These are phyloP conservation scores for Apophysomyces ossiformis DNA, from an alignment of 371 early-diverging fungal species.

Conservation along the genomic window DNA sequence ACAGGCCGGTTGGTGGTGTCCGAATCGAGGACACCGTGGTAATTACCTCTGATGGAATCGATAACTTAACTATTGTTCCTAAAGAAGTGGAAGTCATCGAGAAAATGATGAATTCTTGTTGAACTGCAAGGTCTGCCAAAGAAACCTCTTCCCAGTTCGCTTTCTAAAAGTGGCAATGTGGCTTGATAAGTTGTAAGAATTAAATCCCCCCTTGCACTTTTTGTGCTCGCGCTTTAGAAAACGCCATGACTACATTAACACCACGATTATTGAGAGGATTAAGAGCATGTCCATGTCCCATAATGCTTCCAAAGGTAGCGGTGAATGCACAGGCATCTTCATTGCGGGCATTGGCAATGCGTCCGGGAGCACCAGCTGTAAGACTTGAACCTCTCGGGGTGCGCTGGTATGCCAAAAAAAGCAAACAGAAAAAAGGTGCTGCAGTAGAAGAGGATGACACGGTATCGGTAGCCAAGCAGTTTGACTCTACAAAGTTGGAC, in stretches of 20 bases:
- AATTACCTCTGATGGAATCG: conserved; percentile 69
- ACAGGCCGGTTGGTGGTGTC: conserved; percentile 84
- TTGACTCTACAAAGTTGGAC: conserved; percentile 48
- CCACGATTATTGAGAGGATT: neutral
- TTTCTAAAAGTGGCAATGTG: neutral
- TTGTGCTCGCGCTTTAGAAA: neutral
- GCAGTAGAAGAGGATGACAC: conserved; percentile 23
- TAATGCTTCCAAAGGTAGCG: neutral
- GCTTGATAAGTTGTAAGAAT: neutral
- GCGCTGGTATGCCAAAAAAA: conserved; percentile 48
- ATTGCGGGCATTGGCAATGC: neutral
- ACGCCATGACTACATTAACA: neutral
- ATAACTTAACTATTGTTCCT: conserved; percentile 74
- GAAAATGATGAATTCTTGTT: conserved; percentile 38
- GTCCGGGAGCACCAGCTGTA: neutral
- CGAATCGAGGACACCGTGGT: conserved; percentile 91
- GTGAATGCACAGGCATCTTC: neutral
- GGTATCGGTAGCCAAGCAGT: conserved; percentile 26
- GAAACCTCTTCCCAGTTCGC: too few species aligned
- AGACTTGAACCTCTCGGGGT: neutral
- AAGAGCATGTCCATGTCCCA: neutral
- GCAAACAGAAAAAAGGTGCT: conserved; percentile 39
- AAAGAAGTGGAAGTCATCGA: conserved; percentile 77
- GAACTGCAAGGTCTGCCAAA: too few species aligned
- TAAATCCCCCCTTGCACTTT: neutral